Base-by-base conservation (phyloP, 768 basidiomycete species). In the Pseudohyphozyma bogoriensis region DNA sequence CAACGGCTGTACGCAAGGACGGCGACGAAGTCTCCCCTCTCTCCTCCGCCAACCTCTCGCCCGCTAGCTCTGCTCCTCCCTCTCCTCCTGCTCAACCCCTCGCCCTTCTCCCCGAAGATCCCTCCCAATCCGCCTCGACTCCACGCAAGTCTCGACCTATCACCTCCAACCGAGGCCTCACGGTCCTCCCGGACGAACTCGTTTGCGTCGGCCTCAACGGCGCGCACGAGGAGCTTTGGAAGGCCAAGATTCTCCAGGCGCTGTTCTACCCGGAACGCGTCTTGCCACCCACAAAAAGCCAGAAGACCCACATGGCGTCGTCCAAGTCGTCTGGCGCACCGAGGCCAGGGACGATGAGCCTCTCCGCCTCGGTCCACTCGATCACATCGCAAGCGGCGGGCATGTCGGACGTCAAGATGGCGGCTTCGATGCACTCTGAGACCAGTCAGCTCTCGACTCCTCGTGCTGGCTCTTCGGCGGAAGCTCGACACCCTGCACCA, bases 241-340 rank as follows among this genome's bases (percentile, higher is more conserved):
- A 80, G 28, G 78, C 84, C 62, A 87, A 88, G 76, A 80, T 88
- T 45, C 77, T 88, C 62, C 86, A 86, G 73, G 78, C 87, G 18
- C 78, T 88, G 40, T 85, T 85, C 9, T 87, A 82, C 71, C 84
- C 85, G 0, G 85, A 86, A 61, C 78, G 87, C 55, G 56, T 71
- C 42, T 26, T 64, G 12, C 63, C 67, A 1, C 40, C 40, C 7
- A 42, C 37, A 37, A 37, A 37, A 37, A 10, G 37, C 37, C 18
- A 10, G 11, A 52, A 32, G 7, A 51, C 46, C 20, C 10, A 33
- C 11, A 35, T 16, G 18, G 18, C 46, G n/a, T 53, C 58, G 46
- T 59, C 53, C 15, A 46, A n/a, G n/a, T n/a, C n/a, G n/a, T n/a
- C n/a, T n/a, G n/a, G n/a, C n/a, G n/a, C n/a, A n/a, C n/a, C n/a